Evolutionary conservation across 192 early-diverging fungal genomes (phyloP), one percentile per base, ranked within the genome.

Genomic region (Blastocladiella britannica): DNA sequence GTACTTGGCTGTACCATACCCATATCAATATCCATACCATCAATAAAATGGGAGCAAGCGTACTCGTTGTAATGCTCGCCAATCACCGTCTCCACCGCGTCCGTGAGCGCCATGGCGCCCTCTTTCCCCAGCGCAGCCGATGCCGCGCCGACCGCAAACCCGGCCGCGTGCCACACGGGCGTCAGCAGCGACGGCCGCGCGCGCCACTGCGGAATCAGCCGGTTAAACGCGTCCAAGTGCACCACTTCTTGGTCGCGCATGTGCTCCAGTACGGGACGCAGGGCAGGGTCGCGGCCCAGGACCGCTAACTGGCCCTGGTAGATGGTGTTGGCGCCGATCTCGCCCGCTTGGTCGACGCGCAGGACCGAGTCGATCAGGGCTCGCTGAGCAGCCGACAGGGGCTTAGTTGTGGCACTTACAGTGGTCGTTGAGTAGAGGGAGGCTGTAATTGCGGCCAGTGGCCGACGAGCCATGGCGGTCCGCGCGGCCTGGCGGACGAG

Each of bases 41-140:
- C n/a, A n/a, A n/a, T n/a, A n/a, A n/a, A n/a, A n/a, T n/a, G n/a
- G n/a, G n/a, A n/a, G n/a, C n/a, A n/a, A n/a, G 37, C 72, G 52
- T 69, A 82, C 81, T 97, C 89, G 62, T 97, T 88, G 67, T 97
- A 97, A 64, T 97, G 93, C 30, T 82, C 66, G 25, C 93, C 91
- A 67, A 97, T 97, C 9, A 87, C 82, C 7, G 89, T 91, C 71
- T 97, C 93, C 15, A 94, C 93, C 3, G 90, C 93, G 61, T 97
- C 93, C 0, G 93, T 97, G 66, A 89, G 93, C n/a, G 91, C 90
- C 91, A 97, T 97, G 26, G 90, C 89, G 24, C 90, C 89, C 59
- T 90, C 85, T 58, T 86, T 84, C n/a, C 91, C 93, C 62, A 97
- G 65, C 53, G 89, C 55, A 3, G 88, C 93, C 1, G 91, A 90